phyloP scores from a whole-genome alignment of 2,329 filamentous ascomycete species.

The Emmonsia crescens region DNA sequence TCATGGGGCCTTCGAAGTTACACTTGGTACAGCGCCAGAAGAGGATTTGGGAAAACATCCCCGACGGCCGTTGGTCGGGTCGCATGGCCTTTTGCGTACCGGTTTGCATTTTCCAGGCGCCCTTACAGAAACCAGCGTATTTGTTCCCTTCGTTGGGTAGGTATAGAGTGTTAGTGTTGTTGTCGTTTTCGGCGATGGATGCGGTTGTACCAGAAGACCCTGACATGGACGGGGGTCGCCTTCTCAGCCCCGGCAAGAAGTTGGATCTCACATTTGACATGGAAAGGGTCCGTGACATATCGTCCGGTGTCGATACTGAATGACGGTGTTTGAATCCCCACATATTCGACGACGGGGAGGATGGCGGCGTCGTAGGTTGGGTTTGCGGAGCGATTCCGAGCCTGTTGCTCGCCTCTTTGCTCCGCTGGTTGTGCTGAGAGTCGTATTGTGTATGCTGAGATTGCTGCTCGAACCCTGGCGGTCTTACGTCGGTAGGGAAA shows the following conservation, averaged over 20 bases:
- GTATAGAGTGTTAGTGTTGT: slow-evolving; percentile 11
- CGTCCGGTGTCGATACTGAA: background rate
- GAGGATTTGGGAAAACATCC: slow-evolving; percentile 22
- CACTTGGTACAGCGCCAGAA: slow-evolving; percentile 35
- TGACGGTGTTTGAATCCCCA: background rate
- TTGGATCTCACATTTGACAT: background rate
- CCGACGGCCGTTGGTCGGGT: slow-evolving; percentile 15
- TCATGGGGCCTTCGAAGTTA: slow-evolving; percentile 31
- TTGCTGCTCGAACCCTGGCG: background rate
- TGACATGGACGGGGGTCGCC: background rate
- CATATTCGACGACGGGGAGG: background rate
- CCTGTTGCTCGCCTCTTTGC: background rate
- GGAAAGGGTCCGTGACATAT: background rate
- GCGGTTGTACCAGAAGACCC: background rate
- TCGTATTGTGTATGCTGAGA: background rate
- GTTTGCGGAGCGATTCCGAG: background rate
- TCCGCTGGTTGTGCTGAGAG: background rate
- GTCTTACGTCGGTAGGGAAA: background rate
- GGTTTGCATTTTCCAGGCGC: slow-evolving; percentile 31
- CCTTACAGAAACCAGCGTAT: slow-evolving; percentile 37
- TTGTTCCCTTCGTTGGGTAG: slow-evolving; percentile 27
- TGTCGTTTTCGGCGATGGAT: background rate
- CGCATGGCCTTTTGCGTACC: slow-evolving; percentile 25
- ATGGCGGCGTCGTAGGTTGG: background rate
- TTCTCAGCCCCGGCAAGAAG: background rate